Evolutionary conservation across 192 early-diverging fungal species (phyloP), one percentile per base, ranked within the genome.

Genomic region (Backusella circina): DNA sequence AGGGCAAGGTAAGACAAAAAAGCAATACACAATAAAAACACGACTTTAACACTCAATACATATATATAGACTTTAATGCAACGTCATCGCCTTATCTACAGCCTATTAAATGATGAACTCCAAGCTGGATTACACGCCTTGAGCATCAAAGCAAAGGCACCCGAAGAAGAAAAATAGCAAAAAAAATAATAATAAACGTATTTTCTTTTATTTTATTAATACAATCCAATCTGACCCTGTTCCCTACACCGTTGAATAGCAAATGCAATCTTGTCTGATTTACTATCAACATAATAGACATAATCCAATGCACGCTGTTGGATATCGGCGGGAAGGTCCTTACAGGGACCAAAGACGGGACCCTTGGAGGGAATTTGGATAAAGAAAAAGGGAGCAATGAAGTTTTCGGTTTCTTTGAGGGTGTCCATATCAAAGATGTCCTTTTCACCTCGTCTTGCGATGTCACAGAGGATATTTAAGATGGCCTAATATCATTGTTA

Each of bases 61-160:
- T 77, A 36, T 66, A 50, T 12, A 68, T 33, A 80, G 80, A 69
- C 75, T 1, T 67, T 86, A 65, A 85, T 89, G 77, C 87, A 91
- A 78, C 81, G 93, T 3, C 93, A 94, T 66, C 88, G 91, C 26
- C 70, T 86, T n/a, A 86, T 97, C 6, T 94, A 95, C 73, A 66
- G 71, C 15, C 73, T 94, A 16, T 74, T 96, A 50, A 85, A 77
- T 41, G 86, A 90, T 23, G 93, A 97, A 72, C 83, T 95, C 78
- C 33, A 70, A 70, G 85, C 84, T 32, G 90, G 93, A 7, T 78
- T 97, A n/a, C 95, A 97, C 71, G 94, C 95, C 6, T 80, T 97
- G 39, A 82, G 87, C 2, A 80, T 97, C 31, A 91, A 88, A 15
- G 93, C 94, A 13, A 94, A 92, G 83, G 95, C 94, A 2, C 88